Percentiles rank a stretch among this genome's conserved stretches.
Conservation (phyloP, 106 monocot genomes). For the Vanilla planifolia region DNA sequence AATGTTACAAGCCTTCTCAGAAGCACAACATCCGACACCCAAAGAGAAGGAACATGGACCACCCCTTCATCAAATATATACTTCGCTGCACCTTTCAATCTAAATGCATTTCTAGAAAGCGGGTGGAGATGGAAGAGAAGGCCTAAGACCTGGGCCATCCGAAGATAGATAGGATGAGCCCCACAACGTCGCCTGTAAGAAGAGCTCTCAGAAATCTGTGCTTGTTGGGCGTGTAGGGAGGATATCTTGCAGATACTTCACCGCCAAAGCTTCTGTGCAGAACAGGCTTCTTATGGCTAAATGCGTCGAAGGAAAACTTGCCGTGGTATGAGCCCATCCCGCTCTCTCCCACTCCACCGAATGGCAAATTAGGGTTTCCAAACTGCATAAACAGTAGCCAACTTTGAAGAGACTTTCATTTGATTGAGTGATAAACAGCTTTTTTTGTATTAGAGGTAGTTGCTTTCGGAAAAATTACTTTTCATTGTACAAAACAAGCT, state of each 20-base stretch:
- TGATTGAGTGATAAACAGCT: no score
- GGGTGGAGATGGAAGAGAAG: no score
- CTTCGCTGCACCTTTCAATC: no score
- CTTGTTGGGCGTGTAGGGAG: constrained; percentile 68
- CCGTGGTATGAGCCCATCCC: constrained; percentile 51
- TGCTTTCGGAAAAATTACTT: no score
- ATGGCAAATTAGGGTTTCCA: constrained; percentile 45
- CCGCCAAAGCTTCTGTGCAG: constrained; percentile 55
- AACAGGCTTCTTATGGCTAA: constrained; percentile 83
- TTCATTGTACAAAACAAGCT: no score
- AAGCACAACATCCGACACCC: no score
- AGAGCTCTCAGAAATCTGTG: constrained; percentile 51
- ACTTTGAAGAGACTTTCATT: background rate
- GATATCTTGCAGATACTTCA: constrained; percentile 63
- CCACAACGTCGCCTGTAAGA: constrained; percentile 44
- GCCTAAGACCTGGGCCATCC: constrained; percentile 27
- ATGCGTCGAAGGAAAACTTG: constrained; percentile 70
- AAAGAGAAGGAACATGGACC: no score
- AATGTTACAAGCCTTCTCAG: no score
- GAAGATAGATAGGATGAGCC: constrained; percentile 45
- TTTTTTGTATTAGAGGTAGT: no score
- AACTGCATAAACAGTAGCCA: constrained; percentile 20
- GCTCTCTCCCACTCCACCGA: constrained; percentile 59
- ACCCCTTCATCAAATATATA: no score
- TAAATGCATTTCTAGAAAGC: no score